Evolutionary conservation across 768 basidiomycete species (phyloP), one percentile per base, ranked within the genome.

Genomic region (Boletus tylopilopsis): DNA sequence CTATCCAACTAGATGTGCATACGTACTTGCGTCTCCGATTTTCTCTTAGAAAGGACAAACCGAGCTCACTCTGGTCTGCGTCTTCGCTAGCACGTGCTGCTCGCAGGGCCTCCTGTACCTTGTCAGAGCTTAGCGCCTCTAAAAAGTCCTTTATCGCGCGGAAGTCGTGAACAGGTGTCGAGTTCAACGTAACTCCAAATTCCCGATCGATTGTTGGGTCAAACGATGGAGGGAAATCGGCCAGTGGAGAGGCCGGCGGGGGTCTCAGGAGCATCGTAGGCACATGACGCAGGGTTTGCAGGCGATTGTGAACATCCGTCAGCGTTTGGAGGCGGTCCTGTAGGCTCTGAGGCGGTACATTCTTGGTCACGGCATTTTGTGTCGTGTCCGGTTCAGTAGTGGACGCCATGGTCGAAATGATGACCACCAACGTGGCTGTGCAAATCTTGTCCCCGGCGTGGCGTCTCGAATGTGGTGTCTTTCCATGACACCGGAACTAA

Each of bases 1-100:
- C 38, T 22, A 9, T 23, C 36, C 1, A 19, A 29, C 22, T 18
- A 33, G 11, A 32, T 2, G 34, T 34, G 12, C 29, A 51, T 51
- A 69, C 75, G 49, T 58, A 83, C 86, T 77, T 77, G 64, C 77
- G 75, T 61, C 80, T 86, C 59, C 78, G 73, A 35, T 64, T 74
- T 44, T 80, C 75, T 51, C 79, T 71, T 46, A 79, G 71, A 23
- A 71, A 60, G 50, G 72, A 68, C 48, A 71, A 62, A 42, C 69
- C 70, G 39, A 86, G 68, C 35, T 77, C 78, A 18, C 68, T 74
- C 15, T 67, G 65, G 64, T 87, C 85, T 24, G 64, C 62, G 25
- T 70, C 64, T 59, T 82, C 76, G 50, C 85, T 85, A 21, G 76
- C 74, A 39, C 68, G 69, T 19, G 85, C 85, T 5, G 71, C 69